These are phyloP conservation scores for Trichoderma parareesei DNA, from an alignment of 495 filamentous ascomycete species.

Conservation along the genomic window DNA sequence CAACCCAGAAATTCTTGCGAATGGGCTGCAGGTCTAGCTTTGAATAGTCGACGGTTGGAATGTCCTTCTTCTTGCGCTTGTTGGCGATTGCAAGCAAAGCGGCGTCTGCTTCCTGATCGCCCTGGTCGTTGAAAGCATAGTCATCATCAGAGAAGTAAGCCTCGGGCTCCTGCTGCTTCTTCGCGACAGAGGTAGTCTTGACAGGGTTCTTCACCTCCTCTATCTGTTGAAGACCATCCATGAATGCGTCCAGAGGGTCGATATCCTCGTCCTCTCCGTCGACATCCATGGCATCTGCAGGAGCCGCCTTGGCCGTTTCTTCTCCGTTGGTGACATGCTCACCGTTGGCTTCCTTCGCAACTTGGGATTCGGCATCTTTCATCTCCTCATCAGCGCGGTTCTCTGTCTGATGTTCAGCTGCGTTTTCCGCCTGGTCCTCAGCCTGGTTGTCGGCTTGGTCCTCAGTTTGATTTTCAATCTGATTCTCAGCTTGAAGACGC, in stretches of 20 bases:
- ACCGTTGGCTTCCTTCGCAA: background rate
- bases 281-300: slow-evolving; percentile 18
- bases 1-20: slow-evolving; percentile 88
- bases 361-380: slow-evolving; percentile 4
- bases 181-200: slow-evolving; percentile 17
- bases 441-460: slow-evolving; percentile 29
- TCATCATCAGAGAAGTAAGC: slow-evolving; percentile 84
- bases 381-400: slow-evolving; percentile 43
- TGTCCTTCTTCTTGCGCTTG: slow-evolving; percentile 96
- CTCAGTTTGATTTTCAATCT: slow-evolving; percentile 22
- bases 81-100: slow-evolving; percentile 71
- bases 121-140: slow-evolving; percentile 63
- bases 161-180: slow-evolving; percentile 57
- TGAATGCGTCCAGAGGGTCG: slow-evolving; percentile 93
- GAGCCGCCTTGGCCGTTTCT: slow-evolving; percentile 28
- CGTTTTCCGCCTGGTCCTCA: slow-evolving; percentile 33
- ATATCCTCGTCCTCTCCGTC: slow-evolving; percentile 47
- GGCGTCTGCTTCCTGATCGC: slow-evolving; percentile 63
- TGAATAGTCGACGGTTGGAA: slow-evolving; percentile 73
- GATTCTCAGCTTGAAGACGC: slow-evolving; percentile 28
- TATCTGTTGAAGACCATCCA: slow-evolving; percentile 59
- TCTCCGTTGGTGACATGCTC: slow-evolving; percentile 20
- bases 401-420: slow-evolving; percentile 31
- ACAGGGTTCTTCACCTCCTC: slow-evolving; percentile 34
- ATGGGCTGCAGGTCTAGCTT: slow-evolving; percentile 82